Evolutionary conservation across 192 early-diverging fungal genomes (phyloP), one percentile per base, ranked within the genome.

Genomic region (Phlyctochytrium bullatum): DNA sequence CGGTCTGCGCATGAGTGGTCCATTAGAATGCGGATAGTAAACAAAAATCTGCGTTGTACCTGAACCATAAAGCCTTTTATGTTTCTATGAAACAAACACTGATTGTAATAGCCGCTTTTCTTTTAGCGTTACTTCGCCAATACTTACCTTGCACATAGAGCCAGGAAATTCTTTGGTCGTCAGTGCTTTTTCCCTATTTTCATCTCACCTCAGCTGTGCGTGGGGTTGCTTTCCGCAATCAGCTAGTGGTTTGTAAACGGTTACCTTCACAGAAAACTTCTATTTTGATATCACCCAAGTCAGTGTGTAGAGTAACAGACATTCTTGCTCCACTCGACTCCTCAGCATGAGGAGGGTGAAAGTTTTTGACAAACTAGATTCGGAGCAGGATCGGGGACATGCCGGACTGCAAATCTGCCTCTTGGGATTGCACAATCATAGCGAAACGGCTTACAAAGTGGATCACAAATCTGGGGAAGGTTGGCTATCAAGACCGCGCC

Each of bases 201-300:
- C 24, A 25, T 51, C 68, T 40, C 80, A 86, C 89, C 80, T 95
- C 92, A 3, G 89, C 83, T 2, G 93, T 80, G 33, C 79, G 87
- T 34, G 93, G 92, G 1, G 88, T 72, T 2, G 68, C 66, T 69
- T 28, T n/a, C 17, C 16, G 28, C 20, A 16, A 65, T 52, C 20
- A 17, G 14, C 14, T 65, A 63, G 16, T 16, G 57, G 16, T 65
- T 32, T 59, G 12, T 6, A 29, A 3, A 23, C 27, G 0, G 57
- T 88, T 31, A 90, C 88, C 69, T 69, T 93, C 92, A 75, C 93
- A 97, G 67, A 93, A 92, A 23, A 97, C 74, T 80, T 98, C 95
- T 23, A 95, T 88, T 76, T 96, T 96, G 32, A 98, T 75, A 80
- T 98, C 94, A 25, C 95, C 95, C 6, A 92, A 79, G 79, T 93